phyloP scores from a whole-genome alignment of 441 rosid species.

The Biscutella laevigata region DNA sequence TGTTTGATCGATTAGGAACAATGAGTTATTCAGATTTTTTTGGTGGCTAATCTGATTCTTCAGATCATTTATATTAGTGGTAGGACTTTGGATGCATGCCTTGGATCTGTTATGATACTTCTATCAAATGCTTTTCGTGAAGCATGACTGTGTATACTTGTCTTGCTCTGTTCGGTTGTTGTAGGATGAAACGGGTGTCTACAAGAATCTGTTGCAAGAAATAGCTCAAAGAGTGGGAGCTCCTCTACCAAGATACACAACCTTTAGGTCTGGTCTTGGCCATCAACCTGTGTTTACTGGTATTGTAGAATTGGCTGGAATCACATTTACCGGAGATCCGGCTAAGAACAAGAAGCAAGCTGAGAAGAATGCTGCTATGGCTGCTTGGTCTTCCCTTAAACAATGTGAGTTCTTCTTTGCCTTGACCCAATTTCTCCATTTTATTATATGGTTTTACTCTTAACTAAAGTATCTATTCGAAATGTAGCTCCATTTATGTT shows the following conservation, averaged over 20 bases:
- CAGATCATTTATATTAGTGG: no score
- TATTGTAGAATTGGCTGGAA: constrained; percentile 78
- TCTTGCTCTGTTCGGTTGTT: constrained; percentile 10
- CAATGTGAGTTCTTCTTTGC: constrained; percentile 54
- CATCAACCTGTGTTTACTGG: constrained; percentile 95
- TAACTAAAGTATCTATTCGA: background rate
- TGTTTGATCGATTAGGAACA: background rate
- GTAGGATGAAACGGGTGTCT: constrained; percentile 97
- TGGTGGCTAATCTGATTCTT: no score
- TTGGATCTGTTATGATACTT: no score
- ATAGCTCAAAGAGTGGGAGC: constrained; percentile 94
- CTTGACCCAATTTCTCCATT: background rate
- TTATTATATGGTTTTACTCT: background rate
- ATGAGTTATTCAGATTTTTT: background rate
- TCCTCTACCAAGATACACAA: constrained; percentile 76
- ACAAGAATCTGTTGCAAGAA: constrained; percentile 90
- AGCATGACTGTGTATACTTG: constrained; percentile 19
- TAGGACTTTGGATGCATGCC: no score
- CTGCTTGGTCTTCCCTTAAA: constrained; percentile 94
- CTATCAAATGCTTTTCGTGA: background rate
- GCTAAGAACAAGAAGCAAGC: constrained; percentile 97
- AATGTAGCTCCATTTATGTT: background rate
- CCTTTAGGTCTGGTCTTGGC: constrained; percentile 87
- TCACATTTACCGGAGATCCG: constrained; percentile 75
- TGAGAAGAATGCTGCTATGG: constrained; percentile 97